Base-by-base conservation (phyloP, 129 eudicot species). In the Flaveria bidentis region DNA sequence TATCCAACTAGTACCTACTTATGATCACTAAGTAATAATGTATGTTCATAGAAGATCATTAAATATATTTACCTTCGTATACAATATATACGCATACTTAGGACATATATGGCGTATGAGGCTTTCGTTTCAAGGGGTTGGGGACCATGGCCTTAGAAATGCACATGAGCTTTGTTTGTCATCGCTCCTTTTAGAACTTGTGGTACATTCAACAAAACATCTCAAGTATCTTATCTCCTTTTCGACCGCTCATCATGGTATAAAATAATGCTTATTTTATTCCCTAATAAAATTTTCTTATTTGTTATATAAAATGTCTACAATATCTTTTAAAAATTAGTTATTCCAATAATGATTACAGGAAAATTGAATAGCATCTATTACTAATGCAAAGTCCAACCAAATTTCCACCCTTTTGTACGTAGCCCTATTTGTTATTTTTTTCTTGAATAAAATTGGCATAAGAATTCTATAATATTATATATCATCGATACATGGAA, bases 101-200 rank as follows among this genome's bases (percentile, higher is more conserved):
- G 65, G 42, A 26, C 41, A 12, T 26, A 28, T 61, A 61, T 25
- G n/a, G n/a, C 13, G 5, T 5, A 28, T 62, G 9, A 26, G 17
- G 67, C 16, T 62, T 62, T 62, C 67, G 44, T 28, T 62, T 62
- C 67, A 62, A 62, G 44, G 42, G 67, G 39, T 62, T 10, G 22
- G 69, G 69, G 69, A 63, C 69, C 69, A 30, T 63, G 15, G 46
- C 46, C 18, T 28, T 30, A 28, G 22, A 30, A 63, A 63, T 30
- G 46, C 69, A 63, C 69, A 63, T 63, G 69, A 63, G 12, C 69
- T 63, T 63, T 62, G 45, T 62, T 62, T 63, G 69, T 30, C 69
- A 63, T 36, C 30, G 46, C 18, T 63, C 69, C 69, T 30, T 63
- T 28, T 9, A 63, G 33, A 63, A 63, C 42, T 5, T 63, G 46